A percentile compares a stretch with the other conserved stretches of the same genome.
phyloP scores from a whole-genome alignment of 495 filamentous ascomycete species.

The Penicillium malachiteum region DNA sequence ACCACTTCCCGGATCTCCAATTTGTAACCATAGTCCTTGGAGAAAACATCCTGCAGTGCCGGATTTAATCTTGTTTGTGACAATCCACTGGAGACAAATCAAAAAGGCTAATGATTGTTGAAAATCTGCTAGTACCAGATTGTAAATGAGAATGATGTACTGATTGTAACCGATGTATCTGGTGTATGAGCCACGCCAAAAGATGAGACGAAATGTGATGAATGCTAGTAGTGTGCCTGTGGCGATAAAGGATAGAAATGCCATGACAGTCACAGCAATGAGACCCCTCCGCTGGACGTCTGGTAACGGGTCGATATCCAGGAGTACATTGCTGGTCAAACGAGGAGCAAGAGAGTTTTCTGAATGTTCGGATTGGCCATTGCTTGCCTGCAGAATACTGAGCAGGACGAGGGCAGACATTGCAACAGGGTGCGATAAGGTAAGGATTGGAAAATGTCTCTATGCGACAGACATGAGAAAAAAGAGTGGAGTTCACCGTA shows the following conservation, averaged over 20 bases:
- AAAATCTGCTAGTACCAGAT: slow-evolving; percentile 71
- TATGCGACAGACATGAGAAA: neutral
- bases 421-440: neutral
- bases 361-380: slow-evolving; percentile 17
- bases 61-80: slow-evolving; percentile 53
- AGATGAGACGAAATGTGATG: slow-evolving; percentile 56
- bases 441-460: no score
- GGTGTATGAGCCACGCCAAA: slow-evolving; percentile 51
- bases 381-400: neutral
- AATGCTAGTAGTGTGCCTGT: slow-evolving; percentile 51
- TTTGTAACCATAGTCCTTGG: slow-evolving; percentile 70
- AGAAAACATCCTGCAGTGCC: slow-evolving; percentile 60
- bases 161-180: slow-evolving; percentile 62
- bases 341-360: slow-evolving; percentile 24
- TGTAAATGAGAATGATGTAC: slow-evolving; percentile 71
- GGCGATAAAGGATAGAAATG: slow-evolving; percentile 59
- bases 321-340: slow-evolving; percentile 8
- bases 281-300: slow-evolving; percentile 49
- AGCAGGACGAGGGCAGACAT: slow-evolving; percentile 15
- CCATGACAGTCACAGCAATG: slow-evolving; percentile 56
- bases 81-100: slow-evolving; percentile 62
- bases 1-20: slow-evolving; percentile 68
- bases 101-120: slow-evolving; percentile 68
- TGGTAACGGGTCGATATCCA: slow-evolving; percentile 49
- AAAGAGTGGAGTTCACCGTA: neutral